Evolutionary conservation across 805 yeast genomes (phyloP).

Genomic region (Deakozyma indianensis): DNA sequence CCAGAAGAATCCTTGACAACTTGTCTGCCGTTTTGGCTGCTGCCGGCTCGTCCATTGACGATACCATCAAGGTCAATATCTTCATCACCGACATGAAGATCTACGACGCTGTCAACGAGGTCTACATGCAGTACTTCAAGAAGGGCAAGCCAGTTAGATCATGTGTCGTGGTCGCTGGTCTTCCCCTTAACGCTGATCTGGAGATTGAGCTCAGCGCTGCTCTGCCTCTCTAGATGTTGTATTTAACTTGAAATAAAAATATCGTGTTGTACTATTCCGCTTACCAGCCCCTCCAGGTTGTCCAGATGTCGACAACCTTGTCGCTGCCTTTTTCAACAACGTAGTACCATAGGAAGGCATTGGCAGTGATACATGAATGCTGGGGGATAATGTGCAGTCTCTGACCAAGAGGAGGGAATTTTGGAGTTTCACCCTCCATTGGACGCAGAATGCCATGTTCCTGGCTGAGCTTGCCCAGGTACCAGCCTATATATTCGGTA

Average conservation of each 20-base stretch:
- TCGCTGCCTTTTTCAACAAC: conserved; percentile 34
- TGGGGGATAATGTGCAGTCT: conserved; percentile 47
- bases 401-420: conserved; percentile 27
- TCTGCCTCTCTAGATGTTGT: not conserved
- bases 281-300: conserved; percentile 42
- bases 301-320: conserved; percentile 46
- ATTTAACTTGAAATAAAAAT: too few relatives aligned
- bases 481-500: conserved; percentile 39
- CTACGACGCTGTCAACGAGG: conserved; percentile 75
- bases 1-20: conserved; percentile 27
- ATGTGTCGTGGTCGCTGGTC: conserved; percentile 62
- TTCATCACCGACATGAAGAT: conserved; percentile 83
- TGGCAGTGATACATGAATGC: conserved; percentile 61
- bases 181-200: not conserved
- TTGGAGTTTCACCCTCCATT: conserved; percentile 13
- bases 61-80: conserved; percentile 75
- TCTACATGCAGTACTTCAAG: conserved; percentile 40
- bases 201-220: conserved; percentile 1
- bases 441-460: conserved; percentile 69
- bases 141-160: conserved; percentile 67
- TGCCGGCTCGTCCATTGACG: conserved; percentile 69
- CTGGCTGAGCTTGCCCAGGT: conserved; percentile 54
- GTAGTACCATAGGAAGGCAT: conserved; percentile 41
- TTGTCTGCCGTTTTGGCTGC: conserved; percentile 56
- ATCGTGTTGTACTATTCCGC: too few relatives aligned